Conservation (phyloP, 805 yeast species). For the Ascoidea asiatica region DNA sequence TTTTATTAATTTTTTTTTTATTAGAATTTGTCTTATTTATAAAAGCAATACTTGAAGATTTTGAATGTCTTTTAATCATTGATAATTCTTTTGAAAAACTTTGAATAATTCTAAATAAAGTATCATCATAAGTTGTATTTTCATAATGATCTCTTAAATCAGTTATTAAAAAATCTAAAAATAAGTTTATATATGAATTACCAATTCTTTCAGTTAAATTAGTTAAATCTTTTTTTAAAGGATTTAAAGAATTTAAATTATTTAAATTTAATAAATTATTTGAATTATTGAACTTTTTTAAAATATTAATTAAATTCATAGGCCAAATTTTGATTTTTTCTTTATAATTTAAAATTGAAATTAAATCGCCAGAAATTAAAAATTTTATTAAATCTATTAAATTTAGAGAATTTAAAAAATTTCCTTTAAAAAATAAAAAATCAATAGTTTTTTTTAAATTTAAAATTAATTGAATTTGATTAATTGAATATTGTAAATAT, state of each 20-base stretch:
- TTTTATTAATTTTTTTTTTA: constrained; percentile 18
- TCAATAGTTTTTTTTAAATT: constrained; percentile 38
- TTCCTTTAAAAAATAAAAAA: constrained; percentile 26
- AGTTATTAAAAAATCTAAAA: constrained; percentile 38
- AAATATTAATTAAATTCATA: constrained; percentile 8
- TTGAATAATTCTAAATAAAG: constrained; percentile 33
- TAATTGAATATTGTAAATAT: constrained; percentile 45
- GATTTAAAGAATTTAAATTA: constrained; percentile 12
- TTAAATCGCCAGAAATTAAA: constrained; percentile 40
- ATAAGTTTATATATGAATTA: constrained; percentile 44
- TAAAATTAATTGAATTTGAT: constrained; percentile 23
- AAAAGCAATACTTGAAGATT: constrained; percentile 4
- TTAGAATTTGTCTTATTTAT: constrained; percentile 16
- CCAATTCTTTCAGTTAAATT: constrained; percentile 55
- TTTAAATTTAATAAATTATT: constrained; percentile 33
- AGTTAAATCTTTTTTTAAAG: constrained; percentile 36
- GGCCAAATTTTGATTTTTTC: constrained; percentile 17
- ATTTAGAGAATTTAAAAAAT: constrained; percentile 42
- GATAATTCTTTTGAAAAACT: constrained; percentile 9
- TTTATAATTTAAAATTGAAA: constrained; percentile 13
- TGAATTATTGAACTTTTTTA: constrained; percentile 24
- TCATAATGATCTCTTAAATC: constrained; percentile 53
- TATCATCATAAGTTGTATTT: constrained; percentile 29
- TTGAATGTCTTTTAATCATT: constrained; percentile 2
- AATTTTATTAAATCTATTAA: constrained; percentile 42